phyloP scores from a whole-genome alignment of 495 filamentous ascomycete genomes.

The Lasiosphaeriaceae sp. region DNA sequence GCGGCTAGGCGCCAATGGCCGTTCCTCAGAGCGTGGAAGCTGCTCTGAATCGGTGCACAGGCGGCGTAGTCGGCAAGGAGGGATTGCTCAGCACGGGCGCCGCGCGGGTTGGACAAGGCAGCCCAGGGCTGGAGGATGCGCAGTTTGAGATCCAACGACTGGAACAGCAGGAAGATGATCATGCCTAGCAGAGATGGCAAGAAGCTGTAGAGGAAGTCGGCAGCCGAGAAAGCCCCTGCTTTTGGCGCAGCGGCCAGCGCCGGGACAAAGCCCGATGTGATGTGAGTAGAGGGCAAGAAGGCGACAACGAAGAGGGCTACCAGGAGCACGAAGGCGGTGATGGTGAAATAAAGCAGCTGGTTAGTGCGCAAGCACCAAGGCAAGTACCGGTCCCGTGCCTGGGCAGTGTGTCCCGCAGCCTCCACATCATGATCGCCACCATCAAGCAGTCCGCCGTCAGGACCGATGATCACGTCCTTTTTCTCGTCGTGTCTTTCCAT shows the following conservation, averaged over 20 bases:
- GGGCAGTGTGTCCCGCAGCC: slow-evolving; percentile 40
- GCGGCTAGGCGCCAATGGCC: slow-evolving; percentile 68
- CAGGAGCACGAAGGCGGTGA: slow-evolving; percentile 61
- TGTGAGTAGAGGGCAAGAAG: slow-evolving; percentile 62
- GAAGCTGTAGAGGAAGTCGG: slow-evolving; percentile 87
- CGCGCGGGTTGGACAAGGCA: slow-evolving; percentile 52
- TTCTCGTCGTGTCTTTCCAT: slow-evolving; percentile 32
- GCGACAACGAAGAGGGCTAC: slow-evolving; percentile 71
- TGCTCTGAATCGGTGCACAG: slow-evolving; percentile 59
- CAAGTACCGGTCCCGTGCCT: slow-evolving; percentile 61
- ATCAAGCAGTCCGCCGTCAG: slow-evolving; percentile 35
- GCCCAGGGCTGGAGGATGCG: slow-evolving; percentile 75
- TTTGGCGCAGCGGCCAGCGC: slow-evolving; percentile 57
- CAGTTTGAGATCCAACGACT: slow-evolving; percentile 70
- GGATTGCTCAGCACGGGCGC: slow-evolving; percentile 61
- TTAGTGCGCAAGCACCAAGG: slow-evolving; percentile 72
- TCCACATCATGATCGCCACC: slow-evolving; percentile 20
- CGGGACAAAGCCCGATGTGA: slow-evolving; percentile 67
- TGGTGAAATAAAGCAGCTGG: slow-evolving; percentile 59
- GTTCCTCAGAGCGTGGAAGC: slow-evolving; percentile 57
- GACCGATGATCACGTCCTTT: not conserved
- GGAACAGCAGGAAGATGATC: slow-evolving; percentile 70
- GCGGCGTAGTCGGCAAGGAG: slow-evolving; percentile 72
- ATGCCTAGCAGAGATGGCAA: slow-evolving; percentile 73
- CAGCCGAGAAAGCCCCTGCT: slow-evolving; percentile 66